phyloP scores from a whole-genome alignment of 179 eudicot species.

The Heliamphora pulchella region DNA sequence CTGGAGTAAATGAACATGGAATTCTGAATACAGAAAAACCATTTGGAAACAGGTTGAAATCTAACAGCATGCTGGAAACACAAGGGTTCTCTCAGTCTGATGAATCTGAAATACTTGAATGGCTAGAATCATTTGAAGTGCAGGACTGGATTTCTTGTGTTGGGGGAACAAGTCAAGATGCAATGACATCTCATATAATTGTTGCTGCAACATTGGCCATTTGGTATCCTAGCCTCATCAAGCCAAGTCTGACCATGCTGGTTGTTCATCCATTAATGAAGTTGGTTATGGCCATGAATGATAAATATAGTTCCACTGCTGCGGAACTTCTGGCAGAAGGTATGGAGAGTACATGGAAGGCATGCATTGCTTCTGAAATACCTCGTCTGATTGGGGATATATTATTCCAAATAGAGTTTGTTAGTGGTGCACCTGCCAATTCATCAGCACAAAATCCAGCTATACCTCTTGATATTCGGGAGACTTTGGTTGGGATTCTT shows the following conservation, averaged over 20 bases:
- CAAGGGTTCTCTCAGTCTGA: conserved; percentile 28
- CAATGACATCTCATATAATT: conserved; percentile 89
- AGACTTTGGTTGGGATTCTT: conserved; percentile 67
- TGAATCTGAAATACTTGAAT: conserved; percentile 50
- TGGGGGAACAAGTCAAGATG: conserved; percentile 95
- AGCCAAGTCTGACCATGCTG: conserved; percentile 56
- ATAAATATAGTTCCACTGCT: conserved; percentile 79
- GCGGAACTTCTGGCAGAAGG: conserved; percentile 97
- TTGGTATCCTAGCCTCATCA: conserved; percentile 95
- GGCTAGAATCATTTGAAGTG: conserved; percentile 87
- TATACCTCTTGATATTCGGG: conserved; percentile 59
- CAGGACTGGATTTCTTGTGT: conserved; percentile 96
- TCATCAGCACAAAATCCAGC: conserved; percentile 36
- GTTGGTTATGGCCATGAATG: conserved; percentile 92
- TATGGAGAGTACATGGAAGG: conserved; percentile 94
- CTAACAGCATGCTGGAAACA: conserved; percentile 22
- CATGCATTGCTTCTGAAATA: conserved; percentile 74
- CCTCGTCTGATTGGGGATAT: conserved; percentile 76
- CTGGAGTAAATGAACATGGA: conserved; percentile 23
- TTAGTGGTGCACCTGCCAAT: conserved; percentile 56
- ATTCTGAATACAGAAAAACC: conserved; percentile 16
- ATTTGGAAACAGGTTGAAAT: conserved; percentile 18
- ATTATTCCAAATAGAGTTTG: conserved; percentile 89
- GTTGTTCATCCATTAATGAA: conserved; percentile 72
- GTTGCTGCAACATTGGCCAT: conserved; percentile 88